Base-by-base conservation (phyloP, 306 rosid species). In the Gastrolobium bilobum region DNA sequence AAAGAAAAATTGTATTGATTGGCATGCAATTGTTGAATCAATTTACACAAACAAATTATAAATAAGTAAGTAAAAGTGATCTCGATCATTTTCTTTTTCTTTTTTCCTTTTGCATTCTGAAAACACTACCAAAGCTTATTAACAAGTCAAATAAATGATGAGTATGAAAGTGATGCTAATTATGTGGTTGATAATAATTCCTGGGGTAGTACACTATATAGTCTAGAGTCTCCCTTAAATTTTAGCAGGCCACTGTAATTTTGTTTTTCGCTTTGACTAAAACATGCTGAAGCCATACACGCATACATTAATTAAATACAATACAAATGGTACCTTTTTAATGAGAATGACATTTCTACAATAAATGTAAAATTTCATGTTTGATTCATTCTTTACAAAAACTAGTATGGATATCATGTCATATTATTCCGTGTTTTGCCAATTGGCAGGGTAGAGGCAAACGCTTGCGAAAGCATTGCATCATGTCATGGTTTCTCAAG, bases 311-410 rank as follows among this genome's bases (percentile, higher is more conserved):
- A 51, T 51, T 51, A 77, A 13, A 37, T 34, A n/a, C 31, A 38
- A 37, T 37, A 7, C 76, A 57, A 43, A 53, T 5, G 10, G 31
- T 15, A 43, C 26, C 69, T 78, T 78, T 78, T 68, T 43, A 0
- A 44, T 43, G 76, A 78, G 44, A 68, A 68, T 33, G 76, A 68
- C 76, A 68, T 78, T 77, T 77, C 7, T 40, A 42, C 35, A 65
- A 65, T 77, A 65, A 64, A 42, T 2, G 38, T 30, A 53, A 52
- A 52, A 8, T 39, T 51, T 6, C 5, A 3, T 10, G 31, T 7
- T 39, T 66, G 54, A 43, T 34, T 30, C 51, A 43, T 66, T 77
- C 40, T 62, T 48, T 48, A 6, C 35, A 61, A 48, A 0, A 35
- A 3, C 26, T 20, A 37, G 10, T 33, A 2, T 53, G 81, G 43